Evolutionary conservation across 2,329 filamentous ascomycete species (phyloP).

Genomic region (Xylariales sp.): DNA sequence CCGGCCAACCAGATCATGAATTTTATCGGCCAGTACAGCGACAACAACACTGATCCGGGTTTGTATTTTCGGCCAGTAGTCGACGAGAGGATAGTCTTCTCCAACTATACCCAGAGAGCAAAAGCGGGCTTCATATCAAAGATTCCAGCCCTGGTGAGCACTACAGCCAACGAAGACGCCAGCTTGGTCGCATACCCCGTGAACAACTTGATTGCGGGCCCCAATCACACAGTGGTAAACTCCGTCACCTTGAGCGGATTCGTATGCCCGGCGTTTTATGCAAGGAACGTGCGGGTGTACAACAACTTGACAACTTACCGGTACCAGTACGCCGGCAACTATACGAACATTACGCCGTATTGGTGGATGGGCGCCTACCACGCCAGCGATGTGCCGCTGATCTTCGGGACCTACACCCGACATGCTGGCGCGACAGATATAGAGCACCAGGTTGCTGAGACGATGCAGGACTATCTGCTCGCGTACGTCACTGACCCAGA

Average conservation of each 20-base stretch:
- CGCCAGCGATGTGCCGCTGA: conserved; percentile 20
- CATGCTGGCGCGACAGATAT: conserved; percentile 18
- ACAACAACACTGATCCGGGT: conserved; percentile 18
- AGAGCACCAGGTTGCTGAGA: conserved; percentile 9
- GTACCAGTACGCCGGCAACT: conserved; percentile 37
- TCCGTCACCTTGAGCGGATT: conserved; percentile 15
- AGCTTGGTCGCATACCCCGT: conserved; percentile 20
- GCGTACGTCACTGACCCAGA: conserved; percentile 1
- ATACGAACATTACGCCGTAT: conserved; percentile 32
- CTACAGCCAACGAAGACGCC: conserved; percentile 20
- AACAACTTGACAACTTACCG: conserved; percentile 32
- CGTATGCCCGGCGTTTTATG: conserved; percentile 16
- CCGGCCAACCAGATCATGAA: conserved; percentile 27
- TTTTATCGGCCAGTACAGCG: conserved; percentile 17
- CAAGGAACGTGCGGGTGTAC: conserved; percentile 13
- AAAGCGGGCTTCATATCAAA: conserved; percentile 22
- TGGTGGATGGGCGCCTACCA: conserved; percentile 32
- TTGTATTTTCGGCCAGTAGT: conserved; percentile 27
- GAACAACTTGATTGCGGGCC: conserved; percentile 4
- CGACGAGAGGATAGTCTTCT: conserved; percentile 28
- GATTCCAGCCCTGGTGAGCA: conserved; percentile 21
- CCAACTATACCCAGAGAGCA: conserved; percentile 27
- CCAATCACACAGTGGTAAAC: conserved; percentile 1
- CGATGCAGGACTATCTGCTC: conserved; percentile 6
- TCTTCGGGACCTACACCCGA: conserved; percentile 23